Percentiles rank a stretch among this genome's conserved stretches.
Conservation (phyloP, 345 rosid genomes). For the Eucalyptus polybractea region DNA sequence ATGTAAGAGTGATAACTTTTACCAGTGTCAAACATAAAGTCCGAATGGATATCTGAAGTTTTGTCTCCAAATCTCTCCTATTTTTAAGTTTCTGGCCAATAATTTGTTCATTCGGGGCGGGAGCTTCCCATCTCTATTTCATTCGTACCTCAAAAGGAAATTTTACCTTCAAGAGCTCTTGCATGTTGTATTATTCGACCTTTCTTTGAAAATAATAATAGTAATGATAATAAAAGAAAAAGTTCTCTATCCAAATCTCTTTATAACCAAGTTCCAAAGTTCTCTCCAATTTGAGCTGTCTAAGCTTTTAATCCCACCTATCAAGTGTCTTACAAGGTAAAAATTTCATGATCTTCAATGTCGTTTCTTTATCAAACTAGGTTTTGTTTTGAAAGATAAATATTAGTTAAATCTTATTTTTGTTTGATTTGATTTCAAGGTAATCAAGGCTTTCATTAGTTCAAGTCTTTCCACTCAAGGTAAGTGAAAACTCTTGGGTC, state of each 20-base stretch:
- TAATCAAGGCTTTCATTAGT: neutral
- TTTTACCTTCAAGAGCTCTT: neutral
- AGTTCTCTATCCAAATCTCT: neutral
- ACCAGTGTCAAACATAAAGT: neutral
- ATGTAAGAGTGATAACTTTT: neutral
- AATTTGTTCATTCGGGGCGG: neutral
- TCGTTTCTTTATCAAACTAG: neutral
- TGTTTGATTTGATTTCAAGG: neutral
- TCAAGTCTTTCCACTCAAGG: neutral
- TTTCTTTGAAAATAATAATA: neutral
- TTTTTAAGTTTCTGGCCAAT: neutral
- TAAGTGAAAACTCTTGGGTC: neutral
- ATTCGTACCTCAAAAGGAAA: neutral
- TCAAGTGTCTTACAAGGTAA: neutral
- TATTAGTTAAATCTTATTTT: neutral
- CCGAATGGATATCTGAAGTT: neutral
- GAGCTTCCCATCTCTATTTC: neutral
- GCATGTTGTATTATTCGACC: neutral
- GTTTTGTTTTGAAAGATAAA: neutral
- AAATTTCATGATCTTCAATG: neutral
- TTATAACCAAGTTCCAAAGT: neutral
- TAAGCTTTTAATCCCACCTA: neutral
- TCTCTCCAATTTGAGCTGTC: neutral
- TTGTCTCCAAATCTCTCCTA: neutral
- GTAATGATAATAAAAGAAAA: neutral